Evolutionary conservation across 1,284 basidiomycete genomes (phyloP).

Genomic region (Vanrija sp.): DNA sequence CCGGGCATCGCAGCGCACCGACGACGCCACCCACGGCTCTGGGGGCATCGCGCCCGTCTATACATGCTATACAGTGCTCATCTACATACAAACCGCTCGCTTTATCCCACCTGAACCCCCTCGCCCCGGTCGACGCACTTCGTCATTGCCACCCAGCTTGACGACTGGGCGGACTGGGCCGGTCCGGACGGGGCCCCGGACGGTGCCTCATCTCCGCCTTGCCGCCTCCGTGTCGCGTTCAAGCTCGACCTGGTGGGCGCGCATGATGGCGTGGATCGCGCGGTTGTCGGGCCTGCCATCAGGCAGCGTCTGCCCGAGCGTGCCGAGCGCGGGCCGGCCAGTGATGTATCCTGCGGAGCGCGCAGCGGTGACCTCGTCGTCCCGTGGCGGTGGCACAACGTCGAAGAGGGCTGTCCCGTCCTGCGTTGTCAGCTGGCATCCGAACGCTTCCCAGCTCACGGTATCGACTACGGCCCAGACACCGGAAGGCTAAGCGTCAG

Average conservation of each 20-base stretch:
- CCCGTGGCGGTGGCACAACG: conserved; percentile 30
- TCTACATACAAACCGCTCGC: too few relatives aligned
- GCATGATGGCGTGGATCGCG: conserved; percentile 4
- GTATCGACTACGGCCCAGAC: conserved; percentile 46
- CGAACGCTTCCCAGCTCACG: conserved; percentile 18
- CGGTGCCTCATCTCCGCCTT: background rate
- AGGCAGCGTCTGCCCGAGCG: conserved; percentile 29
- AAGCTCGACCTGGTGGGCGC: background rate
- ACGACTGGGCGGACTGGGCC: too few relatives aligned
- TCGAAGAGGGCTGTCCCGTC: conserved; percentile 35
- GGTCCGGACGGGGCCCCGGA: too few relatives aligned
- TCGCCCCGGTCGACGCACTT: too few relatives aligned
- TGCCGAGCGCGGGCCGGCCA: conserved; percentile 31
- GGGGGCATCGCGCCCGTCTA: too few relatives aligned
- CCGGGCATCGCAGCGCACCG: too few relatives aligned
- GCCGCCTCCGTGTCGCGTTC: background rate
- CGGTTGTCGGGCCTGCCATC: too few relatives aligned
- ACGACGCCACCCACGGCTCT: too few relatives aligned
- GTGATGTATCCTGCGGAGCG: conserved; percentile 28
- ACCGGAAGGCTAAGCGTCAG: conserved; percentile 26
- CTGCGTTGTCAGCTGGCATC: conserved; percentile 19
- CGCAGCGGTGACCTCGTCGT: conserved; percentile 27
- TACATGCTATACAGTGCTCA: too few relatives aligned
- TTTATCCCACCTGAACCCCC: too few relatives aligned
- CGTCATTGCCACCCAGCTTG: too few relatives aligned